Percentiles rank a stretch among this genome's conserved stretches.
Evolutionary conservation across 1,284 basidiomycete species (phyloP).

Genomic region (Schizophyllum commune): DNA sequence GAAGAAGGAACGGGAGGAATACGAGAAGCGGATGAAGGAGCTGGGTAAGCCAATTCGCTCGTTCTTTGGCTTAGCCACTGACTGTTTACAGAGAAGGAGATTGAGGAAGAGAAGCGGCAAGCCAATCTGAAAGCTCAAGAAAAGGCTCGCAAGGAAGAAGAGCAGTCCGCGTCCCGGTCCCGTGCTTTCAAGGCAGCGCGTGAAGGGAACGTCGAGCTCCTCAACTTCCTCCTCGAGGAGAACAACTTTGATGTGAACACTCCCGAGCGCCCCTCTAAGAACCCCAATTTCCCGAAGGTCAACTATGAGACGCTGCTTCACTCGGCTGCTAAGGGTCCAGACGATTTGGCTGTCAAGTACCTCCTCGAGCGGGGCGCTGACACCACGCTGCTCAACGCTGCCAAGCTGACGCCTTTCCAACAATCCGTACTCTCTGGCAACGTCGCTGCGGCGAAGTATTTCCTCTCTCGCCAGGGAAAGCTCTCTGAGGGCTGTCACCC

Average conservation of each 20-base stretch:
- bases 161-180: constrained; percentile 17
- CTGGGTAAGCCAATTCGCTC: constrained; percentile 18
- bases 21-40: constrained; percentile 23
- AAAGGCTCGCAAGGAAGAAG: constrained; percentile 17
- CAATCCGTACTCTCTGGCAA: constrained; percentile 25
- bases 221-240: constrained; percentile 20
- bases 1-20: constrained; percentile 22
- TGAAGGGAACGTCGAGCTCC: constrained; percentile 19
- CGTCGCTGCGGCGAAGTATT: constrained; percentile 21
- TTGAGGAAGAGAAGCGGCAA: constrained; percentile 24
- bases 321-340: constrained; percentile 21
- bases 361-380: constrained; percentile 25
- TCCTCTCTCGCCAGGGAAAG: constrained; percentile 22
- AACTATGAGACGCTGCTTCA: constrained; percentile 27
- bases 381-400: constrained; percentile 17
- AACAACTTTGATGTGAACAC: constrained; percentile 24
- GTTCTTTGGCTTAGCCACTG: constrained; percentile 1
- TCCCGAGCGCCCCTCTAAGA: constrained; percentile 18
- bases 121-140: constrained; percentile 17
- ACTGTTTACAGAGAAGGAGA: constrained; percentile 19
- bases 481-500: constrained; percentile 25
- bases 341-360: constrained; percentile 23
- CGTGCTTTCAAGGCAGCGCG: constrained; percentile 22
- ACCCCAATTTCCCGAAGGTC: constrained; percentile 12
- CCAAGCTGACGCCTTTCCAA: constrained; percentile 26